These are phyloP conservation scores for Powellomyces hirtus DNA, from an alignment of 192 early-diverging fungal genomes.

Conservation along the genomic window DNA sequence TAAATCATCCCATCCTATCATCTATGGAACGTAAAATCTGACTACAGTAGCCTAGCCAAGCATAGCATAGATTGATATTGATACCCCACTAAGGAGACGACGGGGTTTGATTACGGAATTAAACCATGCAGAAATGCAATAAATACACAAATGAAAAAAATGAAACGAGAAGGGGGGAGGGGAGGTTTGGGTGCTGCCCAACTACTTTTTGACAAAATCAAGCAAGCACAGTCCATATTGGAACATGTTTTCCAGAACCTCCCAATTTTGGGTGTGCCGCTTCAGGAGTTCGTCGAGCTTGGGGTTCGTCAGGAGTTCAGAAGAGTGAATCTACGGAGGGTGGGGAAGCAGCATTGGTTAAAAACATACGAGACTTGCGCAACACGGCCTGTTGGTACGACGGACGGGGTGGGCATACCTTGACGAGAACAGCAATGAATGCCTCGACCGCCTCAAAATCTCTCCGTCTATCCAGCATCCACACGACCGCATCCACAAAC, in stretches of 20 bases:
- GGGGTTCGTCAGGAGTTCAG: not conserved
- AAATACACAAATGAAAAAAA: too few species aligned
- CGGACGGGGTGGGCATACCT: slow-evolving; percentile 30
- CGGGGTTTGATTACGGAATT: too few species aligned
- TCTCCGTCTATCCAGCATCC: slow-evolving; percentile 56
- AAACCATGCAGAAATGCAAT: too few species aligned
- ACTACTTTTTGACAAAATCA: slow-evolving; percentile 47
- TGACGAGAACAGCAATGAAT: slow-evolving; percentile 73
- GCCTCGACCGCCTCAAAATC: slow-evolving; percentile 89
- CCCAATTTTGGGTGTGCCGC: slow-evolving; percentile 52
- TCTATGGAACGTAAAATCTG: too few species aligned
- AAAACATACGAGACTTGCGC: too few species aligned
- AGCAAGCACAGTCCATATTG: slow-evolving; percentile 61
- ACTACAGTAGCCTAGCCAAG: too few species aligned
- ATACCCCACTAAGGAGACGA: too few species aligned
- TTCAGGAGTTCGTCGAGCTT: slow-evolving; percentile 39
- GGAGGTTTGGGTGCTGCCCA: too few species aligned
- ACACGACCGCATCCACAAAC: slow-evolving; percentile 67
- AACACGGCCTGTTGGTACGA: not conserved
- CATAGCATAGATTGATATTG: too few species aligned
- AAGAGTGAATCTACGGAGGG: slow-evolving; percentile 53
- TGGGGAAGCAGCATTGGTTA: too few species aligned
- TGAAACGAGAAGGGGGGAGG: too few species aligned
- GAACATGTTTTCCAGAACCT: slow-evolving; percentile 57
- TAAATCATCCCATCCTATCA: too few species aligned